Conservation (phyloP, 1,284 basidiomycete genomes). For the Acaromyces ingoldii region DNA sequence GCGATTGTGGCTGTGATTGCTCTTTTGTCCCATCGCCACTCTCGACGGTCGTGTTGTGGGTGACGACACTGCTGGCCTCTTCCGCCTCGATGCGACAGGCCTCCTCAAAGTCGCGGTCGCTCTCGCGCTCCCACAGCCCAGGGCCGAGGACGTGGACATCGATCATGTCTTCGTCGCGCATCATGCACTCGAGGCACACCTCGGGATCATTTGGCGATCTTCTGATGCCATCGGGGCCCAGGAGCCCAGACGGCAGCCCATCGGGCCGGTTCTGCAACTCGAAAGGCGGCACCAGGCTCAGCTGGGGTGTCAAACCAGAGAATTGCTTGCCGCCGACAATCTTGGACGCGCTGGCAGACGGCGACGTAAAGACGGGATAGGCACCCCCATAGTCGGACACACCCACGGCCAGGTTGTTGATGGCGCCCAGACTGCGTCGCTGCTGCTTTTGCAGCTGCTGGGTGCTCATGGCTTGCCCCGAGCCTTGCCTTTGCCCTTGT, state of each 20-base stretch:
- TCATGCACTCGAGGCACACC: conserved; percentile 93
- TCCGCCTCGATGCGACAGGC: conserved; percentile 65
- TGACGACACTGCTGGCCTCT: conserved; percentile 7
- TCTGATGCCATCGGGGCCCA: conserved; percentile 41
- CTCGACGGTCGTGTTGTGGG: background rate
- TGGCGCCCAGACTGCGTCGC: conserved; percentile 34
- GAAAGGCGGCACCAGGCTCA: conserved; percentile 45
- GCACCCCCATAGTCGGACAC: conserved; percentile 27
- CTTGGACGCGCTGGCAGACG: conserved; percentile 1
- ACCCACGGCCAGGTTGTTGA: conserved; percentile 34
- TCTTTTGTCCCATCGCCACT: background rate
- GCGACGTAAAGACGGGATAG: conserved; percentile 35
- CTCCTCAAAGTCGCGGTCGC: conserved; percentile 76
- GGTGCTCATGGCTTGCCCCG: conserved; percentile 20
- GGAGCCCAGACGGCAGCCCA: conserved; percentile 37
- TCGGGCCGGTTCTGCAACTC: conserved; percentile 48
- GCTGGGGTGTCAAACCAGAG: conserved; percentile 45
- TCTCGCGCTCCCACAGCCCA: conserved; percentile 85
- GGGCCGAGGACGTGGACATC: conserved; percentile 82
- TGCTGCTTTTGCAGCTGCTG: conserved; percentile 42
- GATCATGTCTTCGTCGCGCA: conserved; percentile 97
- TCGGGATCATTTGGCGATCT: conserved; percentile 56
- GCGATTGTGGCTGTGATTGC: background rate
- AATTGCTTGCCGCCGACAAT: conserved; percentile 21
- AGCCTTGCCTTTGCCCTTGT: background rate